These are phyloP conservation scores for Boletus rubroflammeus DNA, from an alignment of 768 basidiomycete species.

Conservation along the genomic window DNA sequence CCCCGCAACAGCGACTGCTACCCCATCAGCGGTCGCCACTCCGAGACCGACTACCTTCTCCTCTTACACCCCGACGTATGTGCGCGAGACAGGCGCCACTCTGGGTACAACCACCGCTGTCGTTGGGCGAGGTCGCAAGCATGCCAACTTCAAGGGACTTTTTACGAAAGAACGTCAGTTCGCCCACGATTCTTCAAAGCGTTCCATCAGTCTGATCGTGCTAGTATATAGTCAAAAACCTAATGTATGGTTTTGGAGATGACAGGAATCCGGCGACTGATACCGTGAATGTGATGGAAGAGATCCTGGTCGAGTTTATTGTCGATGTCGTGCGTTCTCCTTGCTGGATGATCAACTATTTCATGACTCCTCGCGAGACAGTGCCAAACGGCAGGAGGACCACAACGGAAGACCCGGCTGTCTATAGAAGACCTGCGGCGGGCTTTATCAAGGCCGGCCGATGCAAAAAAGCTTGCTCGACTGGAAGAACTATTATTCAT, in stretches of 20 bases:
- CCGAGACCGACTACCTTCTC: constrained; percentile 49
- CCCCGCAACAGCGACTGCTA: constrained; percentile 28
- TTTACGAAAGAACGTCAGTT: constrained; percentile 79
- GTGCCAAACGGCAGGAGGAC: constrained; percentile 73
- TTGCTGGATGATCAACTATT: background rate
- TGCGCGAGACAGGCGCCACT: constrained; percentile 44
- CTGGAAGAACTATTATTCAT: constrained; percentile 92
- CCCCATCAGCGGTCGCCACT: constrained; percentile 30
- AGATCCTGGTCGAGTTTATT: constrained; percentile 88
- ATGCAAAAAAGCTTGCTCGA: constrained; percentile 86
- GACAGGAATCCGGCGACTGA: constrained; percentile 85
- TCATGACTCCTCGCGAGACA: constrained; percentile 28
- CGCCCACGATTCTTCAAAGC: background rate
- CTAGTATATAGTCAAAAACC: constrained; percentile 56
- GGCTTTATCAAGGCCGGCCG: constrained; percentile 77
- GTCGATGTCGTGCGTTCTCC: constrained; percentile 72
- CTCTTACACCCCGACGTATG: constrained; percentile 51
- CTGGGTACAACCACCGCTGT: constrained; percentile 37
- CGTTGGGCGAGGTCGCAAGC: constrained; percentile 53
- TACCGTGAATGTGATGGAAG: constrained; percentile 89
- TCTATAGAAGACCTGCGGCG: constrained; percentile 84
- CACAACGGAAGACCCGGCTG: constrained; percentile 67
- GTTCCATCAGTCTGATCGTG: constrained; percentile 11
- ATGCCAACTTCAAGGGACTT: constrained; percentile 67
- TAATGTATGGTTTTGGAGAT: constrained; percentile 95